Conservation (phyloP, 108 stramenopile species). For the Cylindrotheca fusiformis region DNA sequence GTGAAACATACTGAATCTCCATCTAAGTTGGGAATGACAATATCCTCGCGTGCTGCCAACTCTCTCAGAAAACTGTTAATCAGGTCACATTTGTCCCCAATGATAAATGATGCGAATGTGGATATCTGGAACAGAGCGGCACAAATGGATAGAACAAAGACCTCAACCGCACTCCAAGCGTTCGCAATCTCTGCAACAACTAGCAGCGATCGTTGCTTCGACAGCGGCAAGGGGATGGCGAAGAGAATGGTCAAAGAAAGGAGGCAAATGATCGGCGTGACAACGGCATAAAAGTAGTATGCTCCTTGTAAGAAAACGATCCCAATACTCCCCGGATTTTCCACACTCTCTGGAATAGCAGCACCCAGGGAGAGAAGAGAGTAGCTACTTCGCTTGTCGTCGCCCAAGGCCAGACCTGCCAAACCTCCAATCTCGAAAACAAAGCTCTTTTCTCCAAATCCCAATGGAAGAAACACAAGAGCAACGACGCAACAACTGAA, state of each 20-base stretch:
- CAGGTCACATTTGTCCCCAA: slow-evolving; percentile 75
- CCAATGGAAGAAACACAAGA: slow-evolving; percentile 25
- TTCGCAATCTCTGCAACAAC: slow-evolving; percentile 81
- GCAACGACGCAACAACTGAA: slow-evolving; percentile 14
- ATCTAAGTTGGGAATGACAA: slow-evolving; percentile 30
- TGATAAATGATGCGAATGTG: slow-evolving; percentile 81
- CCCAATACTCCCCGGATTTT: slow-evolving; percentile 51
- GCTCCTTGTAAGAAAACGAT: slow-evolving; percentile 59
- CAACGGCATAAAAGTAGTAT: slow-evolving; percentile 86
- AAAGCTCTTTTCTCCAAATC: slow-evolving; percentile 62
- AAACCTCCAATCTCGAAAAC: slow-evolving; percentile 84
- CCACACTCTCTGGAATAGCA: slow-evolving; percentile 60
- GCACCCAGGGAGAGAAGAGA: slow-evolving; percentile 75
- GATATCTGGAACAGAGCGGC: slow-evolving; percentile 80
- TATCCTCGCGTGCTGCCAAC: slow-evolving; percentile 25
- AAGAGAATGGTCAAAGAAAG: slow-evolving; percentile 56
- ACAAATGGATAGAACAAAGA: slow-evolving; percentile 76
- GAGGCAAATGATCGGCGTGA: slow-evolving; percentile 79
- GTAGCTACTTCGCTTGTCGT: slow-evolving; percentile 43
- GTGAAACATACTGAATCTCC: slow-evolving; percentile 59
- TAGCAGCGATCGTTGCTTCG: slow-evolving; percentile 41
- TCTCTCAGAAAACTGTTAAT: slow-evolving; percentile 55
- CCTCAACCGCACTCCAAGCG: slow-evolving; percentile 90
- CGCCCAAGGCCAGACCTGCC: slow-evolving; percentile 74
- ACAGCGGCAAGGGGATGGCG: slow-evolving; percentile 57